phyloP scores from a whole-genome alignment of 2,329 filamentous ascomycete species.

The Alternaria angustiovoidea region DNA sequence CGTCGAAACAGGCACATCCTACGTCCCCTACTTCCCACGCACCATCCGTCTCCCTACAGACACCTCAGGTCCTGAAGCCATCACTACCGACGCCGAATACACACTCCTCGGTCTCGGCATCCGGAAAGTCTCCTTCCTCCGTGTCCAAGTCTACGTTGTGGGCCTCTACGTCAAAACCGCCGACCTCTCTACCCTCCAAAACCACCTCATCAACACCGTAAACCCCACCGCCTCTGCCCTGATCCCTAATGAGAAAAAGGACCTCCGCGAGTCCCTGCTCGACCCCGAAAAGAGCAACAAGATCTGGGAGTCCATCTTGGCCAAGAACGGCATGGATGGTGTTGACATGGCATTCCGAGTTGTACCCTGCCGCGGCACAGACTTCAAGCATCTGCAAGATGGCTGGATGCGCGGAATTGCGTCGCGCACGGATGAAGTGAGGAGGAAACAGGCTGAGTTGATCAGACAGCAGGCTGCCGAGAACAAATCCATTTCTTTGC shows the following conservation, averaged over 20 bases:
- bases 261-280: constrained; percentile 72
- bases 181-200: constrained; percentile 83
- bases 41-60: constrained; percentile 69
- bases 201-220: constrained; percentile 76
- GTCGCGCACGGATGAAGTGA: constrained; percentile 68
- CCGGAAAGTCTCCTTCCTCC: constrained; percentile 86
- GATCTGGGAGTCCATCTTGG: constrained; percentile 76
- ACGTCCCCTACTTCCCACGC: constrained; percentile 81
- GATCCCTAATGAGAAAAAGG: constrained; percentile 80
- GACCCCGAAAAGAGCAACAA: constrained; percentile 73
- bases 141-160: constrained; percentile 93
- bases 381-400: constrained; percentile 91
- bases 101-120: constrained; percentile 88
- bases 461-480: constrained; percentile 56
- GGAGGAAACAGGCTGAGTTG: constrained; percentile 42
- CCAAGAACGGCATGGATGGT: constrained; percentile 56
- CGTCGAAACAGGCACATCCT: constrained; percentile 80
- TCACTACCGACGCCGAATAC: constrained; percentile 67
- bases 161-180: constrained; percentile 88
- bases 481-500: constrained; percentile 41
- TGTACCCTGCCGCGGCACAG: constrained; percentile 89
- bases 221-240: constrained; percentile 82
- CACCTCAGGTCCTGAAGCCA: constrained; percentile 30
- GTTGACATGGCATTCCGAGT: constrained; percentile 84
- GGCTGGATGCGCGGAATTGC: constrained; percentile 89